Conservation (phyloP, 2,329 filamentous ascomycete genomes). For the Botrytis elliptica region DNA sequence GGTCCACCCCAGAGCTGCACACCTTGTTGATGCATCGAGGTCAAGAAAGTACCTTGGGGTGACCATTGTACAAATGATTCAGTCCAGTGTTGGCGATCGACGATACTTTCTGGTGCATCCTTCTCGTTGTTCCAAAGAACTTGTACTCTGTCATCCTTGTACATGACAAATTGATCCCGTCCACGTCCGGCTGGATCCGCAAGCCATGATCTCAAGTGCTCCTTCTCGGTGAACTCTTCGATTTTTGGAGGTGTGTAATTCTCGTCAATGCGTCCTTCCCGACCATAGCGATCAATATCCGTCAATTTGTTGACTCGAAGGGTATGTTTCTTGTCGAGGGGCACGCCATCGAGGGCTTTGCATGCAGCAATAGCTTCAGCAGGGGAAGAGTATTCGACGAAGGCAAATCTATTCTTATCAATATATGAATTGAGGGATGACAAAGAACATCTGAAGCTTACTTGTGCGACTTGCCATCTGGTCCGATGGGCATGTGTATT, state of each 20-base stretch:
- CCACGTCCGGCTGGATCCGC: constrained; percentile 76
- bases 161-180: constrained; percentile 95
- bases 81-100: constrained; percentile 95
- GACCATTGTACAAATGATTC: constrained; percentile 99
- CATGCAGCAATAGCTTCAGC: constrained; percentile 87
- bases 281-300: constrained; percentile 93
- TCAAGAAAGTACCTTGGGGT: constrained; percentile 87
- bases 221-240: constrained; percentile 83
- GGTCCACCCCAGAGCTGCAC: constrained; percentile 95
- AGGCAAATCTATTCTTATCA: constrained; percentile 69
- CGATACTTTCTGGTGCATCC: constrained; percentile 80
- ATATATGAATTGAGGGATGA: background rate
- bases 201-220: constrained; percentile 92
- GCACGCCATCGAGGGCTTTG: constrained; percentile 79
- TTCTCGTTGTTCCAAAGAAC: constrained; percentile 99
- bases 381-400: constrained; percentile 91
- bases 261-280: constrained; percentile 90
- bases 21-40: constrained; percentile 92
- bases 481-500: constrained; percentile 90
- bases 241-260: constrained; percentile 81
- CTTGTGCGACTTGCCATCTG: constrained; percentile 83
- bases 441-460: constrained; percentile 46
- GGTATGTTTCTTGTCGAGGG: constrained; percentile 96
- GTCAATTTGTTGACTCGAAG: constrained; percentile 97
- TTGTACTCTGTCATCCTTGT: constrained; percentile 84